Evolutionary conservation across 495 filamentous ascomycete genomes (phyloP), one percentile per base, ranked within the genome.

Genomic region (Aspergillus conjunctus): DNA sequence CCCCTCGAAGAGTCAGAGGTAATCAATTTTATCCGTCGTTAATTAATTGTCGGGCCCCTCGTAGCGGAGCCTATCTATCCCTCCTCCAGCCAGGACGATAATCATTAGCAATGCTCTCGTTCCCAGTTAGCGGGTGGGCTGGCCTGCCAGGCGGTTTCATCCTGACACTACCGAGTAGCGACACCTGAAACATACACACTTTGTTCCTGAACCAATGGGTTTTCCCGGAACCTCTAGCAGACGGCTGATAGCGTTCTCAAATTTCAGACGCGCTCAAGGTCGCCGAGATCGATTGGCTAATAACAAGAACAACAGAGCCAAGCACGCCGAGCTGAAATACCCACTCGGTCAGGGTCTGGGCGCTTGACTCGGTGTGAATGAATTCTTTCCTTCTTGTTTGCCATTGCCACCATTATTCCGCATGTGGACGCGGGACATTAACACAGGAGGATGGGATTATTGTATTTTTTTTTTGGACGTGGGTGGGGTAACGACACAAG

Each of bases 201-300:
- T 48, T 48, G 44, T 18, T 48, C 44, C 17, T 20, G 44, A 20
- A 22, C 44, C 44, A 48, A 48, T 48, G 18, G 6, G 9, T 22
- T 48, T 48, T 10, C 6, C 17, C 7, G 17, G 17, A 41, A 41
- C 9, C 14, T 14, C 15, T 9, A 41, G 44, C n/a, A 17, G 44
- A 48, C 44, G 1, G 7, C n/a, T 20, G 10, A 11, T 18, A 17
- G 44, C 17, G 44, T 22, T 7, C 44, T 48, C 17, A 18, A 17
- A 20, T 50, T 51, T 41, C 31, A 48, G 44, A 50, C 31, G 31
- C 44, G n/a, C 41, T 51, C 32, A 17, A 39, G 17, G 12, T 30
- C n/a, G 45, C 55, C 20, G 2, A n/a, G 14, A 31, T 44, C 34
- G 21, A 41, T 44, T 51, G 33, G 56, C 56, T 20, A 58, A 58